Conservation (phyloP, 2,329 filamentous ascomycete species). For the Neopestalotiopsis sp. region DNA sequence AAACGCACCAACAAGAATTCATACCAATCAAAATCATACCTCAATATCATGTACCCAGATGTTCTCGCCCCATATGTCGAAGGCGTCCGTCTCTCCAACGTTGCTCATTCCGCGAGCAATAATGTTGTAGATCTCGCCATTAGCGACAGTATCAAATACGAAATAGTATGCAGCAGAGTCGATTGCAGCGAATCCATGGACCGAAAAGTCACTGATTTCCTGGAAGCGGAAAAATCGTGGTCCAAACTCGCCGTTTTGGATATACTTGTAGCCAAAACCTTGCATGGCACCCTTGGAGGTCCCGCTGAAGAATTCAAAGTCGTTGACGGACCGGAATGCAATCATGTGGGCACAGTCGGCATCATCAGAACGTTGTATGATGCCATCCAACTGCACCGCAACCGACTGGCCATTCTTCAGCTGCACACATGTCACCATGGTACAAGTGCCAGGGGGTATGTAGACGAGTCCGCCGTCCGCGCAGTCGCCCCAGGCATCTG, state of each 20-base stretch:
- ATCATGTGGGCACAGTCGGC: neutral
- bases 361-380: neutral
- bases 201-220: conserved; percentile 1
- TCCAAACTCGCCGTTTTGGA: neutral
- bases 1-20: neutral
- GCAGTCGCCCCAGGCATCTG: neutral
- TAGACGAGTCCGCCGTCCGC: neutral
- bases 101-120: conserved; percentile 53
- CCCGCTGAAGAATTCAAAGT: conserved; percentile 2
- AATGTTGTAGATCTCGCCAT: conserved; percentile 59
- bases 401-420: neutral
- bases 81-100: conserved; percentile 58
- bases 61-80: conserved; percentile 59
- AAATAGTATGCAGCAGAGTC: neutral
- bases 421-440: neutral
- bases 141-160: neutral
- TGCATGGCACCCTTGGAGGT: conserved; percentile 8
- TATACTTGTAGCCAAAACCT: neutral
- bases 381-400: neutral
- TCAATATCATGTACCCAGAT: conserved; percentile 62
- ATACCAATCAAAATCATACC: conserved; percentile 37
- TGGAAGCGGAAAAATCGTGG: neutral
- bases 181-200: neutral
- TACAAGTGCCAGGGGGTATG: conserved; percentile 1
- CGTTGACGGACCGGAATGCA: neutral